A percentile compares a stretch with the other conserved stretches of the same genome.
phyloP scores from a whole-genome alignment of 768 basidiomycete genomes.

The Amanita molliuscula region DNA sequence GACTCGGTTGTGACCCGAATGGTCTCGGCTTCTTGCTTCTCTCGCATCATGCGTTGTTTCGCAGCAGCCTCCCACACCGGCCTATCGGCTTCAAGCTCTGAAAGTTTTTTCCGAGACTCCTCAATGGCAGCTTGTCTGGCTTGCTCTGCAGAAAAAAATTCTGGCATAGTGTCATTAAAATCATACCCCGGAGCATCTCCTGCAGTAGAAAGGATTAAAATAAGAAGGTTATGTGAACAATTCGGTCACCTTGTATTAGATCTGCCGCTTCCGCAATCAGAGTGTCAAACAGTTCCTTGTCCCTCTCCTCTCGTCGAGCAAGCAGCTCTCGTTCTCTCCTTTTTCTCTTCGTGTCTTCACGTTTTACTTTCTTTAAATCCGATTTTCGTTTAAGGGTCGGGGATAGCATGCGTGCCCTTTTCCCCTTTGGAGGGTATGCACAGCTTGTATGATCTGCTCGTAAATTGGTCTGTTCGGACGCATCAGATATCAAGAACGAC shows the following conservation, averaged over 20 bases:
- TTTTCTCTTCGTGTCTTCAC: slow-evolving; percentile 31
- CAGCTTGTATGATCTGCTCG: not conserved
- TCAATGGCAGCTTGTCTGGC: slow-evolving; percentile 35
- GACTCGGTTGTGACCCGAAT: not conserved
- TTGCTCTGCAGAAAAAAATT: slow-evolving; percentile 18
- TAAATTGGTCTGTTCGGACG: not conserved
- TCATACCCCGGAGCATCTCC: not conserved
- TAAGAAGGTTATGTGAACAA: not conserved
- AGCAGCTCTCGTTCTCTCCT: slow-evolving; percentile 27
- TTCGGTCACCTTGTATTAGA: not conserved
- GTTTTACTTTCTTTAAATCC: slow-evolving; percentile 24
- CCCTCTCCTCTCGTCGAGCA: slow-evolving; percentile 25
- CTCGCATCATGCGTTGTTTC: slow-evolving; percentile 27
- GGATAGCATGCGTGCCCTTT: slow-evolving; percentile 43
- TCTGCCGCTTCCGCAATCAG: not conserved
- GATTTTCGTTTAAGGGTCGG: slow-evolving; percentile 26
- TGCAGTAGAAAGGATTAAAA: not conserved
- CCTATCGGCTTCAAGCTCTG: slow-evolving; percentile 53
- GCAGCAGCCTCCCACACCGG: slow-evolving; percentile 53
- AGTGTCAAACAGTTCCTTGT: slow-evolving; percentile 18
- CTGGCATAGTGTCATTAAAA: not conserved
- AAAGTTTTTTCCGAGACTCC: slow-evolving; percentile 58
- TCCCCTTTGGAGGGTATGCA: slow-evolving; percentile 23
- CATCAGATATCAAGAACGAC: not conserved
- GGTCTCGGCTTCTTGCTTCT: slow-evolving; percentile 12